phyloP scores from a whole-genome alignment of 768 basidiomycete genomes.

The Auricularia heimuer region DNA sequence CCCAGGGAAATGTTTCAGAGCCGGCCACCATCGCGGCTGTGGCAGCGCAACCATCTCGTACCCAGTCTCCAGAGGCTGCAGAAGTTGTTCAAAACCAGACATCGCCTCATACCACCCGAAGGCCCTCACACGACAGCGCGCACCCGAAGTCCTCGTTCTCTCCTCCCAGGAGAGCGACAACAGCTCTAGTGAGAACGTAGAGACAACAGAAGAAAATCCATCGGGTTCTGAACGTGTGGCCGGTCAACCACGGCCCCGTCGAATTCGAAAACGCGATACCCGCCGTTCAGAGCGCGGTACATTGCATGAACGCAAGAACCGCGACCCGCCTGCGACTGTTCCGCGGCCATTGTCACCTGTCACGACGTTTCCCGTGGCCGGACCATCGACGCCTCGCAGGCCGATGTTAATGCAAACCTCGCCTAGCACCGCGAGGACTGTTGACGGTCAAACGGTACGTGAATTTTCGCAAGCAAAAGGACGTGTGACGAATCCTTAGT shows the following conservation, averaged over 20 bases:
- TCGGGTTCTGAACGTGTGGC: not conserved
- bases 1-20: too few relatives aligned
- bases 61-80: too few relatives aligned
- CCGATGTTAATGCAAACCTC: not conserved
- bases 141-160: not conserved
- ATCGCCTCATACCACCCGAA: too few relatives aligned
- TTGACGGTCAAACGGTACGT: not conserved
- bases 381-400: not conserved
- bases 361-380: not conserved
- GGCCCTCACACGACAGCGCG: not conserved
- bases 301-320: not conserved
- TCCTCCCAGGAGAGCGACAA: not conserved
- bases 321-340: not conserved
- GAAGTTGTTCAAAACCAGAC: too few relatives aligned
- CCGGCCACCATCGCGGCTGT: too few relatives aligned
- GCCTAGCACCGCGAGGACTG: not conserved
- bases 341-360: too few relatives aligned
- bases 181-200: not conserved
- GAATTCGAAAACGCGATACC: not conserved
- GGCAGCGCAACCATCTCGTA: too few relatives aligned
- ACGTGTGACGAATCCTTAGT: not conserved
- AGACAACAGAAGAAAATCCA: not conserved
- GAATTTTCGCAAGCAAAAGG: not conserved
- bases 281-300: not conserved
- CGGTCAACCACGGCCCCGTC: not conserved